Conservation (phyloP, 2,329 filamentous ascomycete species). For the Monascus ruber region DNA sequence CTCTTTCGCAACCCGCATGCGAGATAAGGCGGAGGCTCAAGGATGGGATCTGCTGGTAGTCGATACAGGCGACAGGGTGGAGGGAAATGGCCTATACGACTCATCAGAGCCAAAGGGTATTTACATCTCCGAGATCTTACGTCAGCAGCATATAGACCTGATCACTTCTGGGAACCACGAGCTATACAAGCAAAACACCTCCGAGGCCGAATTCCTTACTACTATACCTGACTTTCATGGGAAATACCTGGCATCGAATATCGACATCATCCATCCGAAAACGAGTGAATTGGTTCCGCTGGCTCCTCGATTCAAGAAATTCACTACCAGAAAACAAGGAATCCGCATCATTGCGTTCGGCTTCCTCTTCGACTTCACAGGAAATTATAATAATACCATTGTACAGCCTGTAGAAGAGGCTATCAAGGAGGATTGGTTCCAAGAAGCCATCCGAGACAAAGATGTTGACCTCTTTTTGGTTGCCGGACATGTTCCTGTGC, state of each 20-base stretch:
- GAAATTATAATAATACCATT: slow-evolving; percentile 81
- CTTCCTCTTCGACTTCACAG: slow-evolving; percentile 87
- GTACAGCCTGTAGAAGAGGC: slow-evolving; percentile 71
- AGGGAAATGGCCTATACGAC: slow-evolving; percentile 92
- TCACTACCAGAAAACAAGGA: slow-evolving; percentile 80
- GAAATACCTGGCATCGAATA: slow-evolving; percentile 79
- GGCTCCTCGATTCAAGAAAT: slow-evolving; percentile 73
- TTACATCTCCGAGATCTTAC: slow-evolving; percentile 80
- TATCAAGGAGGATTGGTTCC: slow-evolving; percentile 79
- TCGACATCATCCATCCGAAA: slow-evolving; percentile 70
- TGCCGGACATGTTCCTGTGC: slow-evolving; percentile 71
- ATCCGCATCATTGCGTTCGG: slow-evolving; percentile 80
- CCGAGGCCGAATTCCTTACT: slow-evolving; percentile 62
- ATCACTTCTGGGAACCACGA: slow-evolving; percentile 91
- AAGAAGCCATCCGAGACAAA: slow-evolving; percentile 63
- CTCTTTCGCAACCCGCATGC: slow-evolving; percentile 79
- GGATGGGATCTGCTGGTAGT: slow-evolving; percentile 83
- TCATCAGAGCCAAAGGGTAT: slow-evolving; percentile 75
- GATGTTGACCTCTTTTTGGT: slow-evolving; percentile 82
- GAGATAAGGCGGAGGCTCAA: slow-evolving; percentile 61
- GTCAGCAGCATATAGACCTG: slow-evolving; percentile 70
- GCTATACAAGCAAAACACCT: slow-evolving; percentile 71
- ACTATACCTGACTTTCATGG: slow-evolving; percentile 75
- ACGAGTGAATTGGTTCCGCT: slow-evolving; percentile 63
- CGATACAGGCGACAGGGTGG: slow-evolving; percentile 86